Base-by-base conservation (phyloP, 2,329 filamentous ascomycete species). In the Plectosphaerella cucumerina region DNA sequence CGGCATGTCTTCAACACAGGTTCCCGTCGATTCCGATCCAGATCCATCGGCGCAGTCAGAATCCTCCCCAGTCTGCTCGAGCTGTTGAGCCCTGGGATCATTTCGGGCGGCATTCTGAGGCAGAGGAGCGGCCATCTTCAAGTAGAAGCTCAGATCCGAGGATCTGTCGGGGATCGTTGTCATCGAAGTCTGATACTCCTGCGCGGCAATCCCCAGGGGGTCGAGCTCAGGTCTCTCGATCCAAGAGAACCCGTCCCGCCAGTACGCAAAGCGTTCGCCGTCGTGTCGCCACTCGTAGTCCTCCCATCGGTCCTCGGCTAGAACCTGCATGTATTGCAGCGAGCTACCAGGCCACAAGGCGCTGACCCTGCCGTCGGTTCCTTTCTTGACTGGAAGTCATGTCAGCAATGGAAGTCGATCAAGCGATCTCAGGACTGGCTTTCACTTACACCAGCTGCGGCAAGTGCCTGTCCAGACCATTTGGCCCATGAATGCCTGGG, bases 251-350 rank as follows among this genome's bases (percentile, higher is more conserved):
- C 60, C 59, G 9, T 57, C 48, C 14, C 50, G 49, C 60, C 59
- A 61, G 51, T 60, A 56, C 1, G 52, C 54, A 44, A 53, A 62
- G 10, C 60, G 51, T 26, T 62, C 56, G 3, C 48, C 44, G 4
- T 58, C 49, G 31, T 58, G 57, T 8, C 17, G 37, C 60, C 60
- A 61, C 4, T 58, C 50, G 20, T 58, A 63, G 31, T 62, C 61
- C 44, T 62, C 59, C 56, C 56, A 62, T 20, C 61, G 48, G 23
- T 60, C 53, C 22, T 59, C 59, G 6, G 58, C 57, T 17, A 77
- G 54, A 5, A 68, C 66, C 50, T 77, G 70, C 46, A 75, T 70
- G 53, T 72, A 75, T 56, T 77, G 74, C 11, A 77, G 62, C 2
- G 70, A 69, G n/a, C 62, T 68, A n/a, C 72, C 72, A 10, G 69